phyloP scores from a whole-genome alignment of 1,139 yeast species.

The Geotrichum restrictum region DNA sequence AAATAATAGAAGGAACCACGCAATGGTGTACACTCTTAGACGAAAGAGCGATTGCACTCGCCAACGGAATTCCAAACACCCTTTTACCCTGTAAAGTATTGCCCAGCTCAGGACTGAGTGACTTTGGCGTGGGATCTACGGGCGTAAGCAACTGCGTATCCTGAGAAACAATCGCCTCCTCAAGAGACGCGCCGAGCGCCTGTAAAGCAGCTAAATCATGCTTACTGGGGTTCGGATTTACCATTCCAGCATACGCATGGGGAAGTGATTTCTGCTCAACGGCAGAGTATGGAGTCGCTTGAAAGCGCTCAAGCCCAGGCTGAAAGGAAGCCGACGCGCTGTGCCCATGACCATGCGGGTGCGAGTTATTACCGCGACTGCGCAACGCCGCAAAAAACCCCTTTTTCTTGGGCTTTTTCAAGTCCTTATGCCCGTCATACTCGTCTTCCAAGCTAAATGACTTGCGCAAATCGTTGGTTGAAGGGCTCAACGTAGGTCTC shows the following conservation, averaged over 20 bases:
- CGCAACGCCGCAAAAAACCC: constrained; percentile 58
- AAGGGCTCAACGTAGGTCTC: not conserved
- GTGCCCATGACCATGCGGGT: constrained; percentile 19
- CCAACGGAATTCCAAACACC: constrained; percentile 66
- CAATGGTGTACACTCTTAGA: constrained; percentile 37
- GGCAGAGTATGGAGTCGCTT: constrained; percentile 22
- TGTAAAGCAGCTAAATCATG: constrained; percentile 14
- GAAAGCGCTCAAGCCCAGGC: constrained; percentile 15
- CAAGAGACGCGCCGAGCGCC: constrained; percentile 16
- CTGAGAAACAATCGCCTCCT: constrained; percentile 15
- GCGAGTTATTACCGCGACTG: constrained; percentile 28
- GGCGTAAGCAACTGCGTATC: not conserved
- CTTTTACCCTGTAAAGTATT: not conserved
- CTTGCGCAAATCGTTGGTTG: constrained; percentile 14
- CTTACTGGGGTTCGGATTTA: constrained; percentile 17
- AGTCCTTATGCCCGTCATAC: constrained; percentile 38
- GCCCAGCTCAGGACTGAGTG: not conserved
- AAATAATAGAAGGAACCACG: constrained; percentile 70
- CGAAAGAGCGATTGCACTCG: constrained; percentile 52
- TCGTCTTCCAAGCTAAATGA: constrained; percentile 24
- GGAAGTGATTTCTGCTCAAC: constrained; percentile 19
- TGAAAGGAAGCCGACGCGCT: constrained; percentile 17
- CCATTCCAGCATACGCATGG: not conserved
- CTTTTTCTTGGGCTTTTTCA: constrained; percentile 50
- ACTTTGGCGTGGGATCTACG: not conserved